phyloP scores from a whole-genome alignment of 768 basidiomycete genomes.

The Tricholoma matsutake region DNA sequence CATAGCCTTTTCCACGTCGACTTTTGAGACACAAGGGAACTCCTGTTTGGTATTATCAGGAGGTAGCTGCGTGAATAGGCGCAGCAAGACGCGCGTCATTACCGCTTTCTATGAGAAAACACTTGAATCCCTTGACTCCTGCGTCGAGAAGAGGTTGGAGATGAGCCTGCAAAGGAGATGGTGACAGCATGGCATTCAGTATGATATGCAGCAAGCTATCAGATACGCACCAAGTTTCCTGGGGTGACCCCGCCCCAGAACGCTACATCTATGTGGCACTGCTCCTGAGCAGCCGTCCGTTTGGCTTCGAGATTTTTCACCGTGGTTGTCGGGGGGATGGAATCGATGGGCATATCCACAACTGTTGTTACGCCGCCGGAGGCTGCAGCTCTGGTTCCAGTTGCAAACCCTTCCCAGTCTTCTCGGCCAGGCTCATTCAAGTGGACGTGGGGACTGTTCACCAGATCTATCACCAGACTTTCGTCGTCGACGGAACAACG shows the following conservation, averaged over 20 bases:
- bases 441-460: slow-evolving; percentile 79
- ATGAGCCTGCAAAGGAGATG: slow-evolving; percentile 46
- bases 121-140: slow-evolving; percentile 96
- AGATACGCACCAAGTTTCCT: slow-evolving; percentile 66
- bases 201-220: not conserved
- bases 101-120: slow-evolving; percentile 93
- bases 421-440: slow-evolving; percentile 92
- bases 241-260: slow-evolving; percentile 98
- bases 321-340: slow-evolving; percentile 93
- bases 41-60: slow-evolving; percentile 52
- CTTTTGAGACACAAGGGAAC: slow-evolving; percentile 82
- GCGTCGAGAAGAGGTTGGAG: slow-evolving; percentile 71
- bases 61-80: not conserved
- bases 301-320: slow-evolving; percentile 72
- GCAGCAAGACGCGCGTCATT: slow-evolving; percentile 62
- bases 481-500: slow-evolving; percentile 22
- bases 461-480: slow-evolving; percentile 4
- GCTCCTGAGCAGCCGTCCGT: slow-evolving; percentile 62
- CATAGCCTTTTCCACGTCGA: slow-evolving; percentile 71
- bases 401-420: slow-evolving; percentile 92
- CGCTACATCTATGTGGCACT: slow-evolving; percentile 79
- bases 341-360: slow-evolving; percentile 98
- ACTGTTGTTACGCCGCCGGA: slow-evolving; percentile 95
- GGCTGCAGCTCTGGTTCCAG: slow-evolving; percentile 86
- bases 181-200: not conserved